Base-by-base conservation (phyloP, 352 stramenopile genomes). In the Globisporangium radiosum region DNA sequence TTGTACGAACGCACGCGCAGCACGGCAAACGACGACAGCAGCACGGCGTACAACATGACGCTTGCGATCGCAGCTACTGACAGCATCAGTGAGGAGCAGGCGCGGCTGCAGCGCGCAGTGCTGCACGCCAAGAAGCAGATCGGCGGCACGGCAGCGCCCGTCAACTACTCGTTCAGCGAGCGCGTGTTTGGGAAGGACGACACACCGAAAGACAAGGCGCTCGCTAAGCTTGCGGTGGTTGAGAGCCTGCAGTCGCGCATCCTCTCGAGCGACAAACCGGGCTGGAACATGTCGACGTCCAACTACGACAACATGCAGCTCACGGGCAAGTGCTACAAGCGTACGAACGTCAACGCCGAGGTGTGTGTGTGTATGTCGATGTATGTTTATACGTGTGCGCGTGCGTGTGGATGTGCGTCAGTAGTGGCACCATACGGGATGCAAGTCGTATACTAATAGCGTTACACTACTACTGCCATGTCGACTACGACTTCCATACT, bases 241-340 rank as follows among this genome's bases (percentile, higher is more conserved):
- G 77, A 80, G 60, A 80, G 64, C 44, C 71, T 91, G 40, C 69
- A 77, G 36, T 91, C 81, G 45, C 75, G 73, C 42, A 72, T 89
- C 47, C 59, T 90, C 13, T 84, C 72, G 33, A 56, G 59, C 11
- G 78, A 91, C 33, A 84, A 68, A 47, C 69, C 71, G 3, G 39
- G 66, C 48, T 94, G 85, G 85, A 69, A 92, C 53, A 58, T 39
- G 36, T 89, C 80, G 1, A 90, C 70, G 19, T 86, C 75, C 50
- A 87, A 87, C 57, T 86, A 82, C 64, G 75, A 86, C 66, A 84
- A 87, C 57, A 86, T 86, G 75, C 69, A 85, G 53, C 71, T 88
- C 65, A 80, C 62, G 42, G 75, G 80, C 57, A 87, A 88, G 58
- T 90, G 77, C 65, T 88, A 86, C 66, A 84, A 89, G 58, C 73